Conservation (phyloP, 176 grass and related monocot genomes). For the Musa itinerans region DNA sequence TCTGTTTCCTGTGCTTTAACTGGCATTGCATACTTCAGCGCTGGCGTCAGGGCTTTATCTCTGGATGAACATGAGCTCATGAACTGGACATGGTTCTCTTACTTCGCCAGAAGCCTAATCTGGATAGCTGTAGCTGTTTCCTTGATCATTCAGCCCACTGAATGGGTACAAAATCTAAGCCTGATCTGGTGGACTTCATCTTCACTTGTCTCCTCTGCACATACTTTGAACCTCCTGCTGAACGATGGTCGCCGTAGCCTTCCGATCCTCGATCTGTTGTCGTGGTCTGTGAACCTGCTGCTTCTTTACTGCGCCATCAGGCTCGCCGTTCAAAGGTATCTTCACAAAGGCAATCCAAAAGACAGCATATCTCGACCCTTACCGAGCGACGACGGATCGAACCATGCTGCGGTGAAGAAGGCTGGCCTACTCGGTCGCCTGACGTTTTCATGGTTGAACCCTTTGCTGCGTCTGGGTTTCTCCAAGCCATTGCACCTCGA, state of each 20-base stretch:
- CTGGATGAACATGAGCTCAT: not conserved
- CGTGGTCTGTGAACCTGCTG: slow-evolving; percentile 51
- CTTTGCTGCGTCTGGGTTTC: slow-evolving; percentile 52
- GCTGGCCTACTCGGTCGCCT: slow-evolving; percentile 48
- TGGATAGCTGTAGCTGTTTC: slow-evolving; percentile 46
- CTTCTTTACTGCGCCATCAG: slow-evolving; percentile 41
- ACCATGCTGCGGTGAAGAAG: slow-evolving; percentile 27
- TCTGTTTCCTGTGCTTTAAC: slow-evolving; percentile 22
- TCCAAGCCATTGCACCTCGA: slow-evolving; percentile 50
- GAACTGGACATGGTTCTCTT: slow-evolving; percentile 4
- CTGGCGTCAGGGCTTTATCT: slow-evolving; percentile 5
- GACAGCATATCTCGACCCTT: slow-evolving; percentile 35
- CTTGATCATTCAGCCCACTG: slow-evolving; percentile 40
- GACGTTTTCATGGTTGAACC: slow-evolving; percentile 78
- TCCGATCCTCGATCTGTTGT: slow-evolving; percentile 27
- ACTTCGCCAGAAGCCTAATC: slow-evolving; percentile 32
- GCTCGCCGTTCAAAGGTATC: slow-evolving; percentile 7
- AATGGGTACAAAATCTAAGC: slow-evolving; percentile 18
- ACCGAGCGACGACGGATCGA: slow-evolving; percentile 23
- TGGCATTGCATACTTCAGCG: slow-evolving; percentile 26
- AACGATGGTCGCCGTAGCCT: not conserved
- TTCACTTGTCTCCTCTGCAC: slow-evolving; percentile 44
- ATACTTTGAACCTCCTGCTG: slow-evolving; percentile 37
- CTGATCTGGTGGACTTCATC: slow-evolving; percentile 64
- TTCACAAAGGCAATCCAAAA: not conserved